Base-by-base conservation (phyloP, 2,329 filamentous ascomycete genomes). In the Cercospora beticola region DNA sequence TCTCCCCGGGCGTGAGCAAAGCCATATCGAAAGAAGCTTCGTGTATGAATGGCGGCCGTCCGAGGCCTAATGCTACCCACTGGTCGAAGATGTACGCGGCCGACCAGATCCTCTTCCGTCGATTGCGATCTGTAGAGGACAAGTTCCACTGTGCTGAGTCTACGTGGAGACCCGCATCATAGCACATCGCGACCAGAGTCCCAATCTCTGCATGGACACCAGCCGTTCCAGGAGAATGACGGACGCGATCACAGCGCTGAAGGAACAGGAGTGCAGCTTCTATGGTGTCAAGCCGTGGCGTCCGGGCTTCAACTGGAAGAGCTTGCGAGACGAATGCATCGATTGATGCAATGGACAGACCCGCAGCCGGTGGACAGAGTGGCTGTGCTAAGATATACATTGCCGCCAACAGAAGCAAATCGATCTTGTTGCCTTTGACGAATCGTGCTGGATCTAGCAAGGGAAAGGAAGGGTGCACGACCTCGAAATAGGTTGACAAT, bases 31-130 rank as follows among this genome's bases (percentile, higher is more conserved):
- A 71, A 12, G 69, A 64, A 30, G 71, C 68, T 23, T 70, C 72
- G 59, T 71, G 69, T 18, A 74, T 68, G 58, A 71, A 72, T 4
- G 66, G 69, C 2, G 72, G 72, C 9, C 72, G 68, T 12, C 72
- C 72, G 10, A 74, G 69, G 4, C 71, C 69, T 10, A 72, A 56
- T 30, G 72, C 71, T 5, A 68, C 57, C 72, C 72, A 74, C 58
- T 72, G 72, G 43, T 72, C 72, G 12, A 62, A 54, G 7, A 72
- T 70, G 60, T 70, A 72, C 7, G 70, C n/a, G 2, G 71, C 69
- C 68, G 68, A 72, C 72, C 72, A 74, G n/a, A 74, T 68, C 16
- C 72, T 67, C 54, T 71, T 74, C 10, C 72, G 62, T 12, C 72
- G 67, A 43, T 63, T 70, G 7, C 67, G 57, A 52, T 72, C 69